These are phyloP conservation scores for Ogataea salicorniae DNA, from an alignment of 805 yeast species.

Conservation along the genomic window DNA sequence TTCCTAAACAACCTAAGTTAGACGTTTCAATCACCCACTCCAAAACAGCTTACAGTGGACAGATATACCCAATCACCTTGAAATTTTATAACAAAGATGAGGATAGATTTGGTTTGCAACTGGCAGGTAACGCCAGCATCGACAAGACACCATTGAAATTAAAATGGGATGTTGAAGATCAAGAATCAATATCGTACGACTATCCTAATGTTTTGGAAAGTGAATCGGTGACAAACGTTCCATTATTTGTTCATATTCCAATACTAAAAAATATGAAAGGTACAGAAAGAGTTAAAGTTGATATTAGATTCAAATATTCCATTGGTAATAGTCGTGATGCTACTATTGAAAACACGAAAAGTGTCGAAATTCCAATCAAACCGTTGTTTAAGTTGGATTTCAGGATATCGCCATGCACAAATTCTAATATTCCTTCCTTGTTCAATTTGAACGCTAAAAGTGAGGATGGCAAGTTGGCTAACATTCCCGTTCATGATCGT, in stretches of 20 bases:
- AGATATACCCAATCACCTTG: constrained; percentile 22
- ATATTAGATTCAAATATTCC: constrained; percentile 20
- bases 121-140: constrained; percentile 12
- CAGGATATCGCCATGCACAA: constrained; percentile 29
- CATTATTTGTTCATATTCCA: constrained; percentile 18
- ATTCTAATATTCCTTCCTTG: constrained; percentile 24
- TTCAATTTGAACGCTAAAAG: constrained; percentile 14
- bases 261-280: constrained; percentile 11
- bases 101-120: constrained; percentile 28
- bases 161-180: constrained; percentile 17
- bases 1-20: constrained; percentile 37
- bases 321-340: constrained; percentile 28
- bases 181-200: constrained; percentile 5
- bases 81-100: constrained; percentile 28
- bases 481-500: constrained; percentile 30
- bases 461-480: constrained; percentile 9
- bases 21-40: constrained; percentile 21
- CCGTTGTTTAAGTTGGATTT: constrained; percentile 29
- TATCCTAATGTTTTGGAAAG: constrained; percentile 8
- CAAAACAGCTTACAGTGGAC: constrained; percentile 30
- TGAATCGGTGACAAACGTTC: neutral
- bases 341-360: constrained; percentile 24
- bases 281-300: constrained; percentile 9
- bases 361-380: constrained; percentile 22
- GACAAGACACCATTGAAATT: constrained; percentile 8